Evolutionary conservation across 441 rosid genomes (phyloP).

Genomic region (Breynia disticha): DNA sequence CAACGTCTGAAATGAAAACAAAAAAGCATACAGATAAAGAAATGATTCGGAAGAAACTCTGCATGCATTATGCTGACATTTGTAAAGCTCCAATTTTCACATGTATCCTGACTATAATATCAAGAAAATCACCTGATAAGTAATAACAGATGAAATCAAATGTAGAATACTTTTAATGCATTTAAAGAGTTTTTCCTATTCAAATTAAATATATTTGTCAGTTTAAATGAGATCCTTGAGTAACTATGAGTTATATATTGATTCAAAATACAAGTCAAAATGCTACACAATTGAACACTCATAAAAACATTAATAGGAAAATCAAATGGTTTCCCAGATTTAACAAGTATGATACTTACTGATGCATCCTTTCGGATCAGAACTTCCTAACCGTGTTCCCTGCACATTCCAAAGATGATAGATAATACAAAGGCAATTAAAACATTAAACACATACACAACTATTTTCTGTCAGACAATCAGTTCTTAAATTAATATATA

Average conservation of each 20-base stretch:
- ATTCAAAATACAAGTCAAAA: too few relatives aligned
- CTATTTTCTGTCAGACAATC: too few relatives aligned
- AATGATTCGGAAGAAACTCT: conserved; percentile 3
- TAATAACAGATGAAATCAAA: too few relatives aligned
- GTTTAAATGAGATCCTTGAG: too few relatives aligned
- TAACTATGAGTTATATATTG: too few relatives aligned
- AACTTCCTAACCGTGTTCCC: conserved; percentile 99
- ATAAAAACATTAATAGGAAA: too few relatives aligned
- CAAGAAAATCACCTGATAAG: too few relatives aligned
- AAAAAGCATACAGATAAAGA: conserved; percentile 10
- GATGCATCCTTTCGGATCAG: conserved; percentile 96
- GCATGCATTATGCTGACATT: conserved; percentile 7
- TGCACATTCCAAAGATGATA: conserved; percentile 26
- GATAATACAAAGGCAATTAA: conserved; percentile 11
- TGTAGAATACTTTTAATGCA: too few relatives aligned
- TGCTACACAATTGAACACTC: too few relatives aligned
- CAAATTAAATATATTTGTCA: too few relatives aligned
- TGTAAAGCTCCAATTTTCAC: conserved; percentile 4
- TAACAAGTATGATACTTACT: conserved; percentile 51
- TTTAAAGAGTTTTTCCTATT: too few relatives aligned
- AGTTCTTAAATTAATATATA: too few relatives aligned
- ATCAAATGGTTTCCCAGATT: conserved; percentile 4
- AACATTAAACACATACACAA: neutral
- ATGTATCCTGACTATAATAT: neutral
- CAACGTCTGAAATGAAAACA: conserved; percentile 51